Evolutionary conservation across 768 basidiomycete species (phyloP).

Genomic region (Panus rudis): DNA sequence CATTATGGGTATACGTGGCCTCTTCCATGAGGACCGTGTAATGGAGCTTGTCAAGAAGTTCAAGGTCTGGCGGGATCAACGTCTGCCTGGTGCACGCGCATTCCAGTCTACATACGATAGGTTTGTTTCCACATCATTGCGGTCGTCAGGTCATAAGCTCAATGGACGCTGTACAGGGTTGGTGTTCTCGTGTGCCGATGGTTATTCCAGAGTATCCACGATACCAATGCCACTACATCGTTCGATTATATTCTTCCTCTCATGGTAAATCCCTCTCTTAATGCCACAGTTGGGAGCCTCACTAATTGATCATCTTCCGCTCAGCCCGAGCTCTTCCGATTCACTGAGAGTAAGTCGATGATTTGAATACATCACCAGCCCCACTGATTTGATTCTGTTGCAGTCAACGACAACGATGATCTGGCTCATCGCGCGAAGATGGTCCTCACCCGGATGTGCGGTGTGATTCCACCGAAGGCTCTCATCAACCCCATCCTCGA

Average conservation of each 20-base stretch:
- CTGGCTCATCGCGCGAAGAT: conserved; percentile 56
- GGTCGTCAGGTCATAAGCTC: neutral
- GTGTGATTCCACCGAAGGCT: conserved; percentile 67
- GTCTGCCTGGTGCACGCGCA: conserved; percentile 68
- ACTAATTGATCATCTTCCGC: neutral
- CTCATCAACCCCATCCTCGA: conserved; percentile 65
- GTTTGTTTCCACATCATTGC: conserved; percentile 25
- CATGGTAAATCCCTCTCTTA: conserved; percentile 43
- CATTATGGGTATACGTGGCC: conserved; percentile 67
- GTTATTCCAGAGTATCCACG: conserved; percentile 68
- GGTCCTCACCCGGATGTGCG: conserved; percentile 79
- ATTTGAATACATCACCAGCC: neutral
- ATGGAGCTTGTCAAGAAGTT: conserved; percentile 56
- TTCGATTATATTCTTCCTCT: conserved; percentile 81
- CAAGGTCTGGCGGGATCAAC: conserved; percentile 61
- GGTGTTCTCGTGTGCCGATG: conserved; percentile 68
- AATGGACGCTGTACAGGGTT: conserved; percentile 48
- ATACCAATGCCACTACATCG: conserved; percentile 65
- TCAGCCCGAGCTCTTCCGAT: conserved; percentile 69
- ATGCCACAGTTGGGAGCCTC: conserved; percentile 4
- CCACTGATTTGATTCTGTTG: neutral
- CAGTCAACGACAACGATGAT: conserved; percentile 72
- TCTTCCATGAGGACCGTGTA: conserved; percentile 54
- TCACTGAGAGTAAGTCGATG: conserved; percentile 51
- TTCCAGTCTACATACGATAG: conserved; percentile 85